These are phyloP conservation scores for Gaeumannomyces sp. DNA, from an alignment of 2,329 filamentous ascomycete species.

Conservation along the genomic window DNA sequence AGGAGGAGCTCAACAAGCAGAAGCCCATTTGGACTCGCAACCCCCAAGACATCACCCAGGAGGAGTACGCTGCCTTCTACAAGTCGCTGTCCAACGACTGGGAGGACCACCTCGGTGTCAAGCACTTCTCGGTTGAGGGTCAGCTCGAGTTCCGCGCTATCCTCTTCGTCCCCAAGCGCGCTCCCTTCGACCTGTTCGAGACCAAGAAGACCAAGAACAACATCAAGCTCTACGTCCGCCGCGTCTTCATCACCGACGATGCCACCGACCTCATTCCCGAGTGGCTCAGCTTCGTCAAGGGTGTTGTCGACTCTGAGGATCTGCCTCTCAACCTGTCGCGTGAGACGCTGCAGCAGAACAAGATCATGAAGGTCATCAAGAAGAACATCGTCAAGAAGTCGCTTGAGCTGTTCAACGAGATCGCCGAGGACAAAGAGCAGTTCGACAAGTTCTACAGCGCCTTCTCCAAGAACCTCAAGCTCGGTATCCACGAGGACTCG, in stretches of 20 bases:
- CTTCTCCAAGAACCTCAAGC: slow-evolving; percentile 99
- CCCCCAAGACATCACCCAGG: slow-evolving; percentile 85
- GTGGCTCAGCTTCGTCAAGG: slow-evolving; percentile 99
- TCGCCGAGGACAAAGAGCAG: slow-evolving; percentile 98
- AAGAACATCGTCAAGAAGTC: slow-evolving; percentile 99
- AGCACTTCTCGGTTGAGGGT: slow-evolving; percentile 99
- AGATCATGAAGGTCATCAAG: slow-evolving; percentile 99
- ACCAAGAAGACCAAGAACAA: slow-evolving; percentile 99
- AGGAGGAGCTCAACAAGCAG: slow-evolving; percentile 99
- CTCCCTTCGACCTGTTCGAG: slow-evolving; percentile 99
- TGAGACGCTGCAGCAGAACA: slow-evolving; percentile 99
- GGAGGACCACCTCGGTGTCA: slow-evolving; percentile 98
- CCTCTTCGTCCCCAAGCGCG: slow-evolving; percentile 98
- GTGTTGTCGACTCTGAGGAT: slow-evolving; percentile 99
- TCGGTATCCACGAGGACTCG: slow-evolving; percentile 98
- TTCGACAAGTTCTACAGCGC: slow-evolving; percentile 99
- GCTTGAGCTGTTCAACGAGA: slow-evolving; percentile 98
- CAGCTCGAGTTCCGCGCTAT: slow-evolving; percentile 99
- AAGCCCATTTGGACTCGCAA: slow-evolving; percentile 99
- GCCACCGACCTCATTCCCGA: slow-evolving; percentile 98
- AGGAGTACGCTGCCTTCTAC: slow-evolving; percentile 99
- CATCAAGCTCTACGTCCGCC: slow-evolving; percentile 99
- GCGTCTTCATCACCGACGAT: slow-evolving; percentile 99
- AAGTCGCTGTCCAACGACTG: slow-evolving; percentile 99
- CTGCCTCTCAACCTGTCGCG: slow-evolving; percentile 98